Conservation (phyloP, 345 rosid species). For the Microthlaspi erraticum region DNA sequence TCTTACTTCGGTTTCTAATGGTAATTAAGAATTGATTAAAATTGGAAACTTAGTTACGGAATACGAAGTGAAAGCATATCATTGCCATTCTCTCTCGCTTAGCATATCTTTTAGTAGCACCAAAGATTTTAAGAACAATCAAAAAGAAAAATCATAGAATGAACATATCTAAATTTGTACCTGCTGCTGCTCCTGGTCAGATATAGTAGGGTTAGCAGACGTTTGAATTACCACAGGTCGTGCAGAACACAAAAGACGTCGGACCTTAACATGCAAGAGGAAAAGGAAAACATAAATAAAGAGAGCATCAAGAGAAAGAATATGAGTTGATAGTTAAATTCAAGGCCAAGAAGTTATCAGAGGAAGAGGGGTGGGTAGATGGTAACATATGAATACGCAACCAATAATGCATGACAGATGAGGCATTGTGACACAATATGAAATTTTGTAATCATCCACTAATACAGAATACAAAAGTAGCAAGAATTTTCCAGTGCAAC, state of each 20-base stretch:
- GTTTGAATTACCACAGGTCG: conserved; percentile 86
- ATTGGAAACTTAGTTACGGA: not conserved
- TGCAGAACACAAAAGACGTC: conserved; percentile 89
- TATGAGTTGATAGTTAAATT: not conserved
- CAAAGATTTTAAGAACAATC: not conserved
- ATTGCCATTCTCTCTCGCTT: conserved; percentile 9
- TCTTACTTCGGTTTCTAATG: conserved; percentile 32
- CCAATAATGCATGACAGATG: conserved; percentile 19
- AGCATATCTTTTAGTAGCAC: not conserved
- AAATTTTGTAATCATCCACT: conserved; percentile 3
- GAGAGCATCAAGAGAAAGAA: conserved; percentile 25
- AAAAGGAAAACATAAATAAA: too few relatives aligned
- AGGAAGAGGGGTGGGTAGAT: conserved; percentile 10
- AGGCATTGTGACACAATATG: conserved; percentile 19
- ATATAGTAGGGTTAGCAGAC: conserved; percentile 71
- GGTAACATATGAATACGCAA: conserved; percentile 22
- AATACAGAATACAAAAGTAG: conserved; percentile 22
- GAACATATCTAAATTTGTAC: conserved; percentile 45
- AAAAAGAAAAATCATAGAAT: conserved; percentile 5
- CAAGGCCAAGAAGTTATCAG: not conserved
- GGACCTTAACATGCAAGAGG: conserved; percentile 64
- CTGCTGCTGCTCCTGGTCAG: conserved; percentile 98
- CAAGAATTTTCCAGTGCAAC: conserved; percentile 21
- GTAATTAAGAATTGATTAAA: conserved; percentile 4
- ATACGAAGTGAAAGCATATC: conserved; percentile 18